A percentile compares a stretch with the other conserved stretches of the same genome.
Conservation (phyloP, 208 protist genomes). For the Blechomonas ayalai region DNA sequence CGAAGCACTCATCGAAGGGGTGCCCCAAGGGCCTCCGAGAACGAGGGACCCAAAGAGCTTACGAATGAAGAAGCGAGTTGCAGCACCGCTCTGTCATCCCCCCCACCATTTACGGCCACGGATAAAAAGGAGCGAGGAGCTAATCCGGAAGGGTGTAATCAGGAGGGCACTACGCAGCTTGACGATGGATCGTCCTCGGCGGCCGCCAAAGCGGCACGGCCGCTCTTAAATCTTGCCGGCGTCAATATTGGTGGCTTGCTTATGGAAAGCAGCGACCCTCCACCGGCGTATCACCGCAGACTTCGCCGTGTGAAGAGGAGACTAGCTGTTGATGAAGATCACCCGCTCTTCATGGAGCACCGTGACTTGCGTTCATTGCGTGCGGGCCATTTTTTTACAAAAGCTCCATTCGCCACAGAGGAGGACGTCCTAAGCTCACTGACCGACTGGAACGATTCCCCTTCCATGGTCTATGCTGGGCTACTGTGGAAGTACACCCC, state of each 20-base stretch:
- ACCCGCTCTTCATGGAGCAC: slow-evolving; percentile 47
- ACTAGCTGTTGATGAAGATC: slow-evolving; percentile 29
- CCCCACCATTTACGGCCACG: no score
- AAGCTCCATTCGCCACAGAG: slow-evolving; percentile 61
- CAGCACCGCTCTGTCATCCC: no score
- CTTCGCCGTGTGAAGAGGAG: slow-evolving; percentile 32
- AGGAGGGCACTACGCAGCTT: no score
- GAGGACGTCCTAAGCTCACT: slow-evolving; percentile 61
- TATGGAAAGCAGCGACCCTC: slow-evolving; percentile 33
- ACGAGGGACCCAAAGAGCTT: no score
- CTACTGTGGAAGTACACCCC: slow-evolving; percentile 73
- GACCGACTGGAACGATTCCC: slow-evolving; percentile 53
- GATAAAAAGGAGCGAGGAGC: no score
- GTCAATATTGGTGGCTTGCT: slow-evolving; percentile 35
- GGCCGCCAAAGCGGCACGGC: no score
- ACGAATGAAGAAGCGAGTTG: no score
- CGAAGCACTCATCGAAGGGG: no score
- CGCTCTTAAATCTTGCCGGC: slow-evolving; percentile 24
- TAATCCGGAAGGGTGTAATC: no score
- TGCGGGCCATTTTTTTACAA: slow-evolving; percentile 21
- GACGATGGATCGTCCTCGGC: no score
- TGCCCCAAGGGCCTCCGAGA: no score
- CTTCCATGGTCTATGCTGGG: slow-evolving; percentile 55
- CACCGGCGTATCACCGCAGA: slow-evolving; percentile 36
- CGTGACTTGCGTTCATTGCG: slow-evolving; percentile 35